phyloP scores from a whole-genome alignment of 2,329 filamentous ascomycete species.

The Penicillium corylophilum region DNA sequence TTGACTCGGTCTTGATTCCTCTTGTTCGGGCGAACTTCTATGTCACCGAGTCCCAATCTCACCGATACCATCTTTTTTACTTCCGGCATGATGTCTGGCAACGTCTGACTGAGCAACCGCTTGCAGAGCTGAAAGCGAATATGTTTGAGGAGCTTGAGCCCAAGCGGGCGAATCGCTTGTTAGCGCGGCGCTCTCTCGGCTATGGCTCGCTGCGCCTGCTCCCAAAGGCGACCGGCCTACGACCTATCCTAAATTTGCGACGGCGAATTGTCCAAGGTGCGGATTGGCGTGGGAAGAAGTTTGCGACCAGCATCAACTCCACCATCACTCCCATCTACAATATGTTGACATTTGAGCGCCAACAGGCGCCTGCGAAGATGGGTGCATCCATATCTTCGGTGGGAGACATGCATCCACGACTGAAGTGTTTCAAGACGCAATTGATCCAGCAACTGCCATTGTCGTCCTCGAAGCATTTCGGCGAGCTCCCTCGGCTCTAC shows the following conservation, averaged over 20 bases:
- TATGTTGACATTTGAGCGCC: constrained; percentile 74
- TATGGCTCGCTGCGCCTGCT: constrained; percentile 77
- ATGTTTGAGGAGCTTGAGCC: constrained; percentile 78
- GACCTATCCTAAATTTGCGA: constrained; percentile 84
- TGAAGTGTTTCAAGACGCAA: constrained; percentile 65
- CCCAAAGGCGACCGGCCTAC: constrained; percentile 73
- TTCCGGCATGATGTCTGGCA: constrained; percentile 94
- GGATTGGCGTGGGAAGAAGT: constrained; percentile 52
- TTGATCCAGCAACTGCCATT: constrained; percentile 7
- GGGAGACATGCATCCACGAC: constrained; percentile 70
- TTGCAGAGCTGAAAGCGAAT: constrained; percentile 63
- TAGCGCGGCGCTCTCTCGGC: constrained; percentile 66
- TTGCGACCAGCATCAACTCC: constrained; percentile 67
- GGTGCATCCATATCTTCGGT: constrained; percentile 80
- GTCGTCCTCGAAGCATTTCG: background rate
- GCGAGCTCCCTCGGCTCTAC: constrained; percentile 58
- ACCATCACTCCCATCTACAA: constrained; percentile 72
- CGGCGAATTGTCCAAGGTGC: constrained; percentile 56
- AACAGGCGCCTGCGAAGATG: constrained; percentile 58
- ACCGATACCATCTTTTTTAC: constrained; percentile 82
- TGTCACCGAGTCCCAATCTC: constrained; percentile 81
- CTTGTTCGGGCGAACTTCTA: constrained; percentile 87
- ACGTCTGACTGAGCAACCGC: constrained; percentile 68
- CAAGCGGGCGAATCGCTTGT: constrained; percentile 55
- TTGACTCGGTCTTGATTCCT: constrained; percentile 88